phyloP scores from a whole-genome alignment of 192 early-diverging fungal genomes.

The Coemansia sp. region DNA sequence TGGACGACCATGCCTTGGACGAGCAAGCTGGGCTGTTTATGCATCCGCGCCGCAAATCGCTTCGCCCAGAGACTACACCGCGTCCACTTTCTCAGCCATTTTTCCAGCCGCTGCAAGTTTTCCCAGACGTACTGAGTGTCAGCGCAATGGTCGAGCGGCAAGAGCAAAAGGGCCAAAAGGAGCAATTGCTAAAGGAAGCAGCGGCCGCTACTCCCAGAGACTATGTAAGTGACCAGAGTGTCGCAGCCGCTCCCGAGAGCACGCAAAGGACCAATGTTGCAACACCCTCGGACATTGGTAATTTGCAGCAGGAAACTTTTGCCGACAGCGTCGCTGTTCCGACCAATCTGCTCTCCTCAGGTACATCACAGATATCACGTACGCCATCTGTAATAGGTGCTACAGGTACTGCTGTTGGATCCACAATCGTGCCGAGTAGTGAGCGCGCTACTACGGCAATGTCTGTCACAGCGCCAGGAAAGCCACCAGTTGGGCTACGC shows the following conservation, averaged over 20 bases:
- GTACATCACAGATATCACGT: background rate
- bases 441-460: background rate
- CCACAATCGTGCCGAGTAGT: background rate
- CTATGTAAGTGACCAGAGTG: background rate
- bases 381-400: background rate
- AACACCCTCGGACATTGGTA: background rate
- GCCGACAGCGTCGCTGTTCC: background rate
- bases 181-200: constrained; percentile 12
- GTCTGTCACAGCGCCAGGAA: constrained; percentile 6
- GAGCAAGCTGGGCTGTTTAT: constrained; percentile 59
- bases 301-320: background rate
- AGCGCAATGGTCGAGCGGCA: constrained; percentile 58
- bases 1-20: constrained; percentile 59
- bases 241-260: background rate
- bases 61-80: constrained; percentile 43
- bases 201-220: constrained; percentile 2
- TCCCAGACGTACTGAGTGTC: constrained; percentile 56
- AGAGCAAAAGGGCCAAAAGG: constrained; percentile 36
- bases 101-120: constrained; percentile 57
- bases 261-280: background rate
- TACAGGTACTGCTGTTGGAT: constrained; percentile 2
- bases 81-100: constrained; percentile 56
- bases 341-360: background rate
- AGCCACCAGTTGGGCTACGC: constrained; percentile 18
- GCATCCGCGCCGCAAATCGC: constrained; percentile 52